Evolutionary conservation across 2,329 filamentous ascomycete species (phyloP), one percentile per base, ranked within the genome.

Genomic region (Colletotrichum theobromicola): DNA sequence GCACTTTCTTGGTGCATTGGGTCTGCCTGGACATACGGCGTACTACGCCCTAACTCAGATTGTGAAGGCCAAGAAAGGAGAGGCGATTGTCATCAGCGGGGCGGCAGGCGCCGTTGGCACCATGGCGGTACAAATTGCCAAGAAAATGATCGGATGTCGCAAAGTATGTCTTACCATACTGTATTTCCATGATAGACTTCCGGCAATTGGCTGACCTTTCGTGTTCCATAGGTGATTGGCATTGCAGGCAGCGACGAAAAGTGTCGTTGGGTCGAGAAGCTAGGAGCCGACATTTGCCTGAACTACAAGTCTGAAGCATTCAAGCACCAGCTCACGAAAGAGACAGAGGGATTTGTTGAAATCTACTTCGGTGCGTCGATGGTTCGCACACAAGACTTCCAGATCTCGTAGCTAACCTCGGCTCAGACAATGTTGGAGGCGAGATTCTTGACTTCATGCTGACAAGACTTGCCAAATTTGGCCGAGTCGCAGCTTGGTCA

Each of bases 361-460:
- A 50, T 50, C 12, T 50, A 50, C 42, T 50, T 50, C n/a, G 42
- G 42, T 50, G 7, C 21, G 0, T 21, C 13, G 5, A 0, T 50
- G 13, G 18, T 13, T 21, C 1, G 1, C 3, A 21, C 0, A 2
- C n/a, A 21, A 13, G n/a, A 4, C 10, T 50, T 50, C 10, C 10
- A 50, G 18, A 1, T 21, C 1, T 50, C 0, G 42, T 21, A 21
- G 21, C 42, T 50, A 4, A 50, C 10, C 21, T 50, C n/a, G 21
- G 42, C 21, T 0, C 42, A 50, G 42, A 50, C 6, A 50, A 50
- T 0, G 42, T 50, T 50, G 42, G 42, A 0, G 42, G 42, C n/a
- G 42, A 50, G 42, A 50, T 50, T 21, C n/a, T 50, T 5, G 42
- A 50, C 42, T 21, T 50, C 7, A 50, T 50, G 42, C 42, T 50